Evolutionary conservation across 2,329 filamentous ascomycete species (phyloP).

Genomic region (Penicillium brasilianum): DNA sequence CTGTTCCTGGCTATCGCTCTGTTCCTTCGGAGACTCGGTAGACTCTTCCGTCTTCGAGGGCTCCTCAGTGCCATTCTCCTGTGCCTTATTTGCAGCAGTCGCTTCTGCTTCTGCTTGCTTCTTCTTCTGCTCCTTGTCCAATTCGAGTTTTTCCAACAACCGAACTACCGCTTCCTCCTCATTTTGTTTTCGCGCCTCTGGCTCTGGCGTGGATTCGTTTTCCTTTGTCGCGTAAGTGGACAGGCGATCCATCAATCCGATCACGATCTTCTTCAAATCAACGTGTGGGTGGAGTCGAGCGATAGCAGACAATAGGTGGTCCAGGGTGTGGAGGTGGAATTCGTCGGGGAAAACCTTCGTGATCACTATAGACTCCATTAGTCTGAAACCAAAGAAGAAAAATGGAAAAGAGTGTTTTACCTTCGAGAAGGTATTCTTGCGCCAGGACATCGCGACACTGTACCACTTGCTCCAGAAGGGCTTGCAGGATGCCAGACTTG

Average conservation of each 20-base stretch:
- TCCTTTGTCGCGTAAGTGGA: constrained; percentile 95
- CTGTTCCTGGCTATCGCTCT: constrained; percentile 31
- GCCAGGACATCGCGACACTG: constrained; percentile 96
- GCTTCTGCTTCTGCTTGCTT: constrained; percentile 45
- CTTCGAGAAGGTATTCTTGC: constrained; percentile 94
- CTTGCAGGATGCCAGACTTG: constrained; percentile 85
- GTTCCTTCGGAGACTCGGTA: constrained; percentile 33
- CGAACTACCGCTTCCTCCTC: constrained; percentile 83
- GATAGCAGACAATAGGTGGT: constrained; percentile 92
- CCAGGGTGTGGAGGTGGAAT: constrained; percentile 94
- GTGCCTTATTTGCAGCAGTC: constrained; percentile 35
- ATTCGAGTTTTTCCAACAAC: constrained; percentile 76
- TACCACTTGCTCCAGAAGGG: constrained; percentile 93
- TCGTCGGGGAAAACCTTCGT: constrained; percentile 99
- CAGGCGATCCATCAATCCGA: constrained; percentile 94
- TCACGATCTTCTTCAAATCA: constrained; percentile 97
- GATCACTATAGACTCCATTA: constrained; percentile 66
- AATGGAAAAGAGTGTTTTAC: constrained; percentile 39
- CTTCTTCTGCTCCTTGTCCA: constrained; percentile 66
- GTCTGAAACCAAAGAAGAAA: constrained; percentile 29
- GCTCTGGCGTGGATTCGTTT: constrained; percentile 70
- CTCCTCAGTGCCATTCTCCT: constrained; percentile 48
- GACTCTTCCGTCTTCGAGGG: constrained; percentile 34
- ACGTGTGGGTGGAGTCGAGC: constrained; percentile 93
- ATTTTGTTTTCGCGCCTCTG: constrained; percentile 72